These are phyloP conservation scores for Bipolaris bicolor DNA, from an alignment of 2,329 filamentous ascomycete species.

Conservation along the genomic window DNA sequence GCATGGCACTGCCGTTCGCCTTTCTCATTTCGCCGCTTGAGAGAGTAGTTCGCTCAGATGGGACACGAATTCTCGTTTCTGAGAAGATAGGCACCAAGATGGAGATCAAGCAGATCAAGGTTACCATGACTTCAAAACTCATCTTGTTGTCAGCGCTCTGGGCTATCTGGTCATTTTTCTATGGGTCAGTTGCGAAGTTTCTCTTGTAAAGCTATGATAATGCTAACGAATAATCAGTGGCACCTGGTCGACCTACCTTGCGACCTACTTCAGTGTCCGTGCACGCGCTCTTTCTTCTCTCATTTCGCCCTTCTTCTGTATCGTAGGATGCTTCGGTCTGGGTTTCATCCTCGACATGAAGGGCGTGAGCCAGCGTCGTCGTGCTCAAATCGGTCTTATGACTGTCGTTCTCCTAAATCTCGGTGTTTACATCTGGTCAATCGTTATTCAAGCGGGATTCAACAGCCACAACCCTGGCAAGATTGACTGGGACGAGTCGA, in stretches of 20 bases:
- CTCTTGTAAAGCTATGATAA: too few relatives aligned
- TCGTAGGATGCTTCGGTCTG: constrained; percentile 57
- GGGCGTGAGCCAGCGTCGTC: constrained; percentile 62
- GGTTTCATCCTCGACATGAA: constrained; percentile 69
- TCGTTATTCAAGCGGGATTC: constrained; percentile 55
- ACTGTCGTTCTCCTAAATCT: constrained; percentile 55
- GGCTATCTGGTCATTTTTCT: constrained; percentile 58
- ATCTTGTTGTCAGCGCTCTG: constrained; percentile 51
- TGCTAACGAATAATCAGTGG: constrained; percentile 38
- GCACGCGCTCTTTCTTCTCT: constrained; percentile 55
- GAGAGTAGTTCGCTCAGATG: constrained; percentile 54
- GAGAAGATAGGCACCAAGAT: constrained; percentile 51
- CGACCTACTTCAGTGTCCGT: constrained; percentile 54
- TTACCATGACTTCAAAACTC: constrained; percentile 47
- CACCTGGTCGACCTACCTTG: constrained; percentile 56
- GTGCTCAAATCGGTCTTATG: constrained; percentile 55
- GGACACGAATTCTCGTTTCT: constrained; percentile 52
- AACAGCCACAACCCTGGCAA: constrained; percentile 49
- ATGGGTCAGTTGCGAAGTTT: constrained; percentile 27
- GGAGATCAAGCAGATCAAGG: constrained; percentile 50
- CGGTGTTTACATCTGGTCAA: constrained; percentile 59
- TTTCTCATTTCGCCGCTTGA: constrained; percentile 56
- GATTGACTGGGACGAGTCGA: constrained; percentile 55
- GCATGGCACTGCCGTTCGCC: constrained; percentile 55
- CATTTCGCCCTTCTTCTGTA: constrained; percentile 58